Percentiles rank a stretch among this genome's conserved stretches.
Evolutionary conservation across 2,329 filamentous ascomycete species (phyloP).

Genomic region (Nigrospora sphaerica): DNA sequence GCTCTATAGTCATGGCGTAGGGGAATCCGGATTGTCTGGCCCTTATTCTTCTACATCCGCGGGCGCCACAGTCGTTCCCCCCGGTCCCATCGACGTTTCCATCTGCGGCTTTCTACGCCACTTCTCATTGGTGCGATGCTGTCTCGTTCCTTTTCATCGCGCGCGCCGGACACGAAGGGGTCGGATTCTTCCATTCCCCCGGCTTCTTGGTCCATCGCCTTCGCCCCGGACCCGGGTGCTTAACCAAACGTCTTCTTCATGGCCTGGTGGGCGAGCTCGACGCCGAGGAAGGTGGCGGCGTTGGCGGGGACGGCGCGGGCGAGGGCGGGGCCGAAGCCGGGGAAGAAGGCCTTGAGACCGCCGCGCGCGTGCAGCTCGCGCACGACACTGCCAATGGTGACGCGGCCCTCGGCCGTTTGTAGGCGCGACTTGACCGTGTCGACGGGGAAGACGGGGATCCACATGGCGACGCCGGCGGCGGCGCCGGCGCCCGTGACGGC

Average conservation of each 20-base stretch:
- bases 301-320: conserved; percentile 92
- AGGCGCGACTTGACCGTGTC: conserved; percentile 93
- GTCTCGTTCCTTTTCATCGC: too few species aligned
- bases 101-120: too few species aligned
- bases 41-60: too few species aligned
- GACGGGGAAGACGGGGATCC: conserved; percentile 96
- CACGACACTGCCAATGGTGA: conserved; percentile 74
- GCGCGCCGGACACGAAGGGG: too few species aligned
- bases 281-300: conserved; percentile 86
- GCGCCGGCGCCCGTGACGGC: conserved; percentile 85
- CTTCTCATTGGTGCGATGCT: too few species aligned
- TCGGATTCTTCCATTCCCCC: too few species aligned
- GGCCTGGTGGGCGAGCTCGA: conserved; percentile 75
- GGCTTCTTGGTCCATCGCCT: too few species aligned
- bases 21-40: too few species aligned
- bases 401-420: conserved; percentile 83
- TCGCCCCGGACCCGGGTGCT: too few species aligned
- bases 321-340: conserved; percentile 87
- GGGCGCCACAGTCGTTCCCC: too few species aligned
- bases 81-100: too few species aligned
- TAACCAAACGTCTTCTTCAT: conserved; percentile 69
- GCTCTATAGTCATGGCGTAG: too few species aligned
- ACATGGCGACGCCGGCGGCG: conserved; percentile 93
- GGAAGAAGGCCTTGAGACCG: conserved; percentile 90
- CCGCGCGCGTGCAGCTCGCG: conserved; percentile 75